Evolutionary conservation across 2,329 filamentous ascomycete genomes (phyloP).

Genomic region (Cytospora schulzeri): DNA sequence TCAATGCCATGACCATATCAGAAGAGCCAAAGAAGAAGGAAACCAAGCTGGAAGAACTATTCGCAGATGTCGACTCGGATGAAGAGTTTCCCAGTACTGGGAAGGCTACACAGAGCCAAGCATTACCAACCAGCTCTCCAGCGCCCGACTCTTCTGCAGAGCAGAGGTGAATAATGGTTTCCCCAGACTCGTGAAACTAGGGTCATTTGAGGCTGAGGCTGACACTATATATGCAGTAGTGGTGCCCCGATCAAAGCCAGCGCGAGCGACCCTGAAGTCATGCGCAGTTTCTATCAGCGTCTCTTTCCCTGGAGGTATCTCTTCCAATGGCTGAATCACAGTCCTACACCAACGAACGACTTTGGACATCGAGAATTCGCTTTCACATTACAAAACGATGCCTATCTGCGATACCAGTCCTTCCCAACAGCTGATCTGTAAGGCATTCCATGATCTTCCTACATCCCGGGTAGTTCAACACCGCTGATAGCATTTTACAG

Average conservation of each 20-base stretch:
- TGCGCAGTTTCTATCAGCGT: constrained; percentile 93
- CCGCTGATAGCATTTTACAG: constrained; percentile 43
- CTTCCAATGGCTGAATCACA: constrained; percentile 98
- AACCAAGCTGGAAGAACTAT: constrained; percentile 60
- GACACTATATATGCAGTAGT: constrained; percentile 35
- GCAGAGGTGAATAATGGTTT: not conserved
- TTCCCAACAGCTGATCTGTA: constrained; percentile 58
- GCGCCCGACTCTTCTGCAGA: constrained; percentile 44
- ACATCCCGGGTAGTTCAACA: not conserved
- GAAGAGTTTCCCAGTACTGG: constrained; percentile 60
- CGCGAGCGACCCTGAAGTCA: constrained; percentile 73
- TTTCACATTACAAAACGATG: constrained; percentile 89
- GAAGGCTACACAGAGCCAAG: constrained; percentile 35
- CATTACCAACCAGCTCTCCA: constrained; percentile 46
- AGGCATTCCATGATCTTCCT: constrained; percentile 18
- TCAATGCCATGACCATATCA: constrained; percentile 32
- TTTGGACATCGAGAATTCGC: constrained; percentile 95
- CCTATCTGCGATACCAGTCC: constrained; percentile 88
- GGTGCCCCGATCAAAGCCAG: constrained; percentile 49
- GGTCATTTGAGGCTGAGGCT: constrained; percentile 31
- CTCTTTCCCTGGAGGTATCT: constrained; percentile 92
- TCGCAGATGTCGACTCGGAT: constrained; percentile 60
- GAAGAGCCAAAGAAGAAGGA: constrained; percentile 46
- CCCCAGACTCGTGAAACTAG: not conserved
- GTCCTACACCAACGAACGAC: constrained; percentile 79